A percentile compares a stretch with the other conserved stretches of the same genome.
phyloP scores from a whole-genome alignment of 345 rosid genomes.

The Eucalyptus curtisii region DNA sequence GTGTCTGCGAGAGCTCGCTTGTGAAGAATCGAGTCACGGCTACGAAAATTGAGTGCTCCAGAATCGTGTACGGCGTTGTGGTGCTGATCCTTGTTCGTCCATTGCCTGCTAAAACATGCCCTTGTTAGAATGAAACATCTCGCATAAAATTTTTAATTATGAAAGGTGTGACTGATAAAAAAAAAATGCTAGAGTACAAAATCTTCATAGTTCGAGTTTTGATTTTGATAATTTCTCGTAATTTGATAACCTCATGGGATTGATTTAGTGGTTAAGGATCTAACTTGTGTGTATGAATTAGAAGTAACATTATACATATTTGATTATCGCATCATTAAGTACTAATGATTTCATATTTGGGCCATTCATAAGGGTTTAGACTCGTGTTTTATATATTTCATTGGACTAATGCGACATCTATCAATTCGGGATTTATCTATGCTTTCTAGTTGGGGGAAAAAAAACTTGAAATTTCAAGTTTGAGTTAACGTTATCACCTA shows the following conservation, averaged over 20 bases:
- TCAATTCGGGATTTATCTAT: neutral
- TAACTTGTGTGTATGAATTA: neutral
- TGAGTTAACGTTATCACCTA: neutral
- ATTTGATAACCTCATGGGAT: rapidly evolving
- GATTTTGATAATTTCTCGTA: neutral
- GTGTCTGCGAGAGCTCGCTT: neutral
- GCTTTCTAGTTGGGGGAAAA: rapidly evolving
- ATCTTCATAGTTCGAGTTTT: neutral
- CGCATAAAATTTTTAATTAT: neutral
- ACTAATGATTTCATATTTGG: neutral
- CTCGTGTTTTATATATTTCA: rapidly evolving
- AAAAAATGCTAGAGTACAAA: neutral
- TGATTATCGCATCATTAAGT: neutral
- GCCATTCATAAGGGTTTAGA: neutral
- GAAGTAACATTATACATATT: rapidly evolving
- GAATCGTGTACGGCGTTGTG: neutral
- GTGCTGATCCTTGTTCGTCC: neutral
- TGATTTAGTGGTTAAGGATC: neutral
- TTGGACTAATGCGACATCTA: neutral
- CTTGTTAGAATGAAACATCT: neutral
- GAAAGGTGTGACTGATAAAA: neutral
- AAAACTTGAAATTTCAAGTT: neutral
- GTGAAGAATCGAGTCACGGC: neutral
- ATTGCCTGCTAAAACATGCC: neutral
- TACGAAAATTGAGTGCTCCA: neutral